Conservation (phyloP, 208 protist genomes). For the Trypanosoma platydactyli region DNA sequence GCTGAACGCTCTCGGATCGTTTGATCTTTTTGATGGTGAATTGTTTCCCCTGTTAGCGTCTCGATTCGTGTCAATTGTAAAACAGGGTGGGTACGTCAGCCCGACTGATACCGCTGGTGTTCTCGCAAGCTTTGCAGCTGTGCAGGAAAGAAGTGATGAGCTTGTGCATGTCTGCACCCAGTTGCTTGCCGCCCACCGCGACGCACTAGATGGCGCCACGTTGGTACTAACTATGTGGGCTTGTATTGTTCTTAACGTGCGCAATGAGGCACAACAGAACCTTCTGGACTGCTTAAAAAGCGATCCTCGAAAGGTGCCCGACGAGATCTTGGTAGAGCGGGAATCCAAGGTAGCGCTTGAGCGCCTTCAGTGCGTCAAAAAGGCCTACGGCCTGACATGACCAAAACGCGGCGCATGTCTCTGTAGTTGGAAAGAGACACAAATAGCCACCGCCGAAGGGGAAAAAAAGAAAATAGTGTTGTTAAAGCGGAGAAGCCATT, state of each 20-base stretch:
- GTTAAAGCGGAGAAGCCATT: neutral
- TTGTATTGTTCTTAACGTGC: constrained; percentile 69
- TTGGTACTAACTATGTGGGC: constrained; percentile 78
- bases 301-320: constrained; percentile 12
- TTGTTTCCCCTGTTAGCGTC: constrained; percentile 87
- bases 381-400: constrained; percentile 25
- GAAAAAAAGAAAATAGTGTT: neutral
- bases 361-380: constrained; percentile 30
- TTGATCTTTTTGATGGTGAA: constrained; percentile 90
- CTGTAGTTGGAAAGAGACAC: constrained; percentile 1
- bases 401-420: neutral
- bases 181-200: constrained; percentile 51
- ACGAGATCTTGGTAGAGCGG: constrained; percentile 12
- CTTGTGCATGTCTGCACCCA: constrained; percentile 74
- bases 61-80: constrained; percentile 55
- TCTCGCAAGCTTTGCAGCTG: constrained; percentile 84
- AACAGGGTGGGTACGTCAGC: constrained; percentile 61
- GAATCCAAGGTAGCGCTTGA: constrained; percentile 19
- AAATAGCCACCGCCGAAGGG: neutral
- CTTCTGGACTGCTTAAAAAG: constrained; percentile 50
- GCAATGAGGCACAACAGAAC: constrained; percentile 77
- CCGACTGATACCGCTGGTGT: constrained; percentile 62
- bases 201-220: constrained; percentile 41
- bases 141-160: constrained; percentile 87
- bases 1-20: constrained; percentile 71